Evolutionary conservation across 2,329 filamentous ascomycete species (phyloP).

Genomic region (Grosmannia huntii): DNA sequence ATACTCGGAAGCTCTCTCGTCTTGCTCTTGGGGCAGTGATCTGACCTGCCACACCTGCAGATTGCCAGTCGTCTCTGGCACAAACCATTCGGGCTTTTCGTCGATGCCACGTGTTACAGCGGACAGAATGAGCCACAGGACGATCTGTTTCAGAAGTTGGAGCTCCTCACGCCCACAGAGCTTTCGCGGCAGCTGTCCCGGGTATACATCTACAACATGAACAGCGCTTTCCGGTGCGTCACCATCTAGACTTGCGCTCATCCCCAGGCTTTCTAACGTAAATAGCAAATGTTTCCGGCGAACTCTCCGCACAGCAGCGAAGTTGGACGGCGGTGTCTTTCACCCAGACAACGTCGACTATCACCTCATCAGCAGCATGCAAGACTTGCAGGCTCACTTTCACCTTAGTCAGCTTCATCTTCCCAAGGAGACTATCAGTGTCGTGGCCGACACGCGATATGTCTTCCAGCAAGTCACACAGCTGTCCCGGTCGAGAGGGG

Average conservation of each 20-base stretch:
- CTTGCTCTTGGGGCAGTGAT: neutral
- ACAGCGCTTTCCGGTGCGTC: constrained; percentile 49
- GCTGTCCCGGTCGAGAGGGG: constrained; percentile 56
- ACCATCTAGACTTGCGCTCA: neutral
- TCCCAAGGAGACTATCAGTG: constrained; percentile 57
- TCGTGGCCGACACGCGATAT: constrained; percentile 52
- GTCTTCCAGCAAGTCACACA: constrained; percentile 53
- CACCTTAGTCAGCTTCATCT: constrained; percentile 53
- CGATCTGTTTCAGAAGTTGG: constrained; percentile 50
- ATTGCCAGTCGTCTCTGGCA: constrained; percentile 60
- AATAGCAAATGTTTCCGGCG: constrained; percentile 50
- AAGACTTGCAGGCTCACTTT: constrained; percentile 54
- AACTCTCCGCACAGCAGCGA: constrained; percentile 46
- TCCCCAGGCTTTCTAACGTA: neutral
- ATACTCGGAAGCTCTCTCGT: neutral
- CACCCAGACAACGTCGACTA: constrained; percentile 55
- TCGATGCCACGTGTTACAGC: constrained; percentile 59
- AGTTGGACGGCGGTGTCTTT: constrained; percentile 46
- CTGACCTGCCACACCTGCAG: constrained; percentile 19
- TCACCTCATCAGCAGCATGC: constrained; percentile 50
- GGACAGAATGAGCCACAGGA: constrained; percentile 55
- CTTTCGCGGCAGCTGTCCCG: constrained; percentile 44
- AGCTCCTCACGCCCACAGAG: constrained; percentile 49
- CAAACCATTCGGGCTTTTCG: constrained; percentile 52
- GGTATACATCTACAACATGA: constrained; percentile 63